These are phyloP conservation scores for Oenanthe sinensis DNA, from an alignment of 129 eudicot genomes.

Conservation along the genomic window DNA sequence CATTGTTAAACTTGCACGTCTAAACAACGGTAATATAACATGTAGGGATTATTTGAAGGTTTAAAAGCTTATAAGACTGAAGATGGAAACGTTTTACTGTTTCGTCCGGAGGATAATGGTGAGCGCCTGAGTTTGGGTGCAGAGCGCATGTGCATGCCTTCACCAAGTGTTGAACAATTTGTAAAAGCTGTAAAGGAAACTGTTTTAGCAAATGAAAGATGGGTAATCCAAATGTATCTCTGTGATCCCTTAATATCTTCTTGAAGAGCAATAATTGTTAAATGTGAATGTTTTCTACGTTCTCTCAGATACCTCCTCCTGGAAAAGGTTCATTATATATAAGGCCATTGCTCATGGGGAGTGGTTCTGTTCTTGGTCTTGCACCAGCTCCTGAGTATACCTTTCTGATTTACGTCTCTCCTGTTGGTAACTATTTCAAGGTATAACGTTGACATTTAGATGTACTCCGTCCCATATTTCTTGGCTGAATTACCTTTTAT, in stretches of 20 bases:
- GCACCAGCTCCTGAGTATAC: conserved; percentile 99
- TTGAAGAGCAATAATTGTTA: background rate
- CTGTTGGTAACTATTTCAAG: conserved; percentile 97
- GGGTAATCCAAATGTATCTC: conserved; percentile 44
- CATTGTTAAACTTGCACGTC: no score
- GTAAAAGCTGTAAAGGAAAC: conserved; percentile 83
- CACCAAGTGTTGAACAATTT: conserved; percentile 52
- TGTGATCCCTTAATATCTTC: background rate
- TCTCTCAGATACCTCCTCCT: conserved; percentile 79
- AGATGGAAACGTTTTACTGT: conserved; percentile 73
- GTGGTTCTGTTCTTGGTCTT: conserved; percentile 87
- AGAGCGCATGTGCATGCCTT: conserved; percentile 97
- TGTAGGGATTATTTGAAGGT: conserved; percentile 92
- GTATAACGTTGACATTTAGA: conserved; percentile 26
- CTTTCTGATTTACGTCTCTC: conserved; percentile 79
- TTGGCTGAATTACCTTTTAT: no score
- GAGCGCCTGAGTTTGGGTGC: conserved; percentile 67
- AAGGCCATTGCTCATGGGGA: conserved; percentile 92
- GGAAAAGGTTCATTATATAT: conserved; percentile 92
- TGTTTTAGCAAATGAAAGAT: conserved; percentile 82
- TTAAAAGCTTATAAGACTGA: conserved; percentile 72
- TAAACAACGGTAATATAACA: no score
- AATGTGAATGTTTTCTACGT: background rate
- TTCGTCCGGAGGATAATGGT: conserved; percentile 96
- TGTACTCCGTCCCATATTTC: no score